Conservation (phyloP, 306 rosid species). For the Acacia acuminata region DNA sequence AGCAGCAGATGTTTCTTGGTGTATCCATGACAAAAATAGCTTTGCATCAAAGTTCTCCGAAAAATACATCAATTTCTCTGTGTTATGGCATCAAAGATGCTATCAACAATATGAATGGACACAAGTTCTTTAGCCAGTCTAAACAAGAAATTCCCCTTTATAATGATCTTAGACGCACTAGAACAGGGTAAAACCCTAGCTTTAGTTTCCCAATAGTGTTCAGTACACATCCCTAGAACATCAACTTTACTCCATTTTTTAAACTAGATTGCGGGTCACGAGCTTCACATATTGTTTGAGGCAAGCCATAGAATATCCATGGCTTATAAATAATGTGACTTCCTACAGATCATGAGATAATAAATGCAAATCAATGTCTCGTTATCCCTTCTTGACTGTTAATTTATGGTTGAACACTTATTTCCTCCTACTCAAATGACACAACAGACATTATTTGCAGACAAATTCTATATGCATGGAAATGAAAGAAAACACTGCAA, state of each 20-base stretch:
- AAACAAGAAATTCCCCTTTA: constrained; percentile 5
- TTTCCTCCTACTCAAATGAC: constrained; percentile 26
- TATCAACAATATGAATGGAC: constrained; percentile 31
- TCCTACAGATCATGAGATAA: constrained; percentile 7
- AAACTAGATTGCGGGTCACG: not conserved
- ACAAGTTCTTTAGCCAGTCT: constrained; percentile 29
- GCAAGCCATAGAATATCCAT: not conserved
- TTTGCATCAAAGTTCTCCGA: constrained; percentile 93
- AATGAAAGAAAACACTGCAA: constrained; percentile 10
- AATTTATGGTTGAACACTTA: constrained; percentile 3
- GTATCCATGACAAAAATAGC: constrained; percentile 86
- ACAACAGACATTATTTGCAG: constrained; percentile 2
- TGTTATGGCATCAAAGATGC: constrained; percentile 37
- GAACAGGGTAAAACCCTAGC: not conserved
- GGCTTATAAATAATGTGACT: not conserved
- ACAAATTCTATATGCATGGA: not conserved
- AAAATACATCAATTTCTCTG: constrained; percentile 91
- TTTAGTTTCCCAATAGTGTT: not conserved
- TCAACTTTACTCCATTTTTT: not conserved
- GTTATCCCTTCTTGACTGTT: not conserved
- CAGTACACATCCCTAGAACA: not conserved
- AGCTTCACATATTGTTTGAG: not conserved
- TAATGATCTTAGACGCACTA: not conserved
- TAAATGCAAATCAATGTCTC: constrained; percentile 30
- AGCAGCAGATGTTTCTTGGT: constrained; percentile 72